phyloP scores from a whole-genome alignment of 768 basidiomycete species.

The Lactarius hatsudake region DNA sequence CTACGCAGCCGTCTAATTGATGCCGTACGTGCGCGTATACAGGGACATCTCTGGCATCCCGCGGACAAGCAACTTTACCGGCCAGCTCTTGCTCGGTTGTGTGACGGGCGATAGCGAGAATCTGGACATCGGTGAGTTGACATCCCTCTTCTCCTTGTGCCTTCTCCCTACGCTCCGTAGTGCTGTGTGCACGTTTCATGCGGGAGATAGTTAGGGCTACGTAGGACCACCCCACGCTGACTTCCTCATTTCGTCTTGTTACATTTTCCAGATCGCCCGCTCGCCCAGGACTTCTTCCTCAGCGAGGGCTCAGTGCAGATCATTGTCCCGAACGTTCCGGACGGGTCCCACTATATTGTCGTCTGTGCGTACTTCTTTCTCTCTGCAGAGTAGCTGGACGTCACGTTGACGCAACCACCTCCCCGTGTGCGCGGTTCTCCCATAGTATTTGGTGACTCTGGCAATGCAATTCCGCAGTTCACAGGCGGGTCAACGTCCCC shows the following conservation, averaged over 20 bases:
- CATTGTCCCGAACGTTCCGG: conserved; percentile 38
- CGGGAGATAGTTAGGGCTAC: neutral
- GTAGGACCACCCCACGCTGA: conserved; percentile 1
- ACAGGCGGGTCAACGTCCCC: no score
- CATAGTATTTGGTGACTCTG: conserved; percentile 50
- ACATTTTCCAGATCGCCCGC: conserved; percentile 31
- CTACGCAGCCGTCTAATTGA: neutral
- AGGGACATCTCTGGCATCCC: conserved; percentile 39
- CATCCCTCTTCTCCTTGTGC: neutral
- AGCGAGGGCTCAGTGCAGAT: conserved; percentile 37
- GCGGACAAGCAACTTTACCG: conserved; percentile 36
- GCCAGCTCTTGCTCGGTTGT: conserved; percentile 48
- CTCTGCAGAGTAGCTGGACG: neutral
- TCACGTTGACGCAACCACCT: neutral
- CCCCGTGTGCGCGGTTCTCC: neutral
- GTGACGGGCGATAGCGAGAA: conserved; percentile 34
- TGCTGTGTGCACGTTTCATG: neutral
- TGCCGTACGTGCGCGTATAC: neutral
- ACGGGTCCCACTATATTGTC: conserved; percentile 38
- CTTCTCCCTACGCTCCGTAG: neutral
- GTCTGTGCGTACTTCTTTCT: conserved; percentile 39
- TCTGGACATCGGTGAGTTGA: conserved; percentile 48
- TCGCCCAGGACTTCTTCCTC: conserved; percentile 40
- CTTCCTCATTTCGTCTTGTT: neutral
- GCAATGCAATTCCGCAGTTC: conserved; percentile 31